Percentiles rank a stretch among this genome's conserved stretches.
Evolutionary conservation across 805 yeast genomes (phyloP).

Genomic region (Cyberlindnera galapagoensis): DNA sequence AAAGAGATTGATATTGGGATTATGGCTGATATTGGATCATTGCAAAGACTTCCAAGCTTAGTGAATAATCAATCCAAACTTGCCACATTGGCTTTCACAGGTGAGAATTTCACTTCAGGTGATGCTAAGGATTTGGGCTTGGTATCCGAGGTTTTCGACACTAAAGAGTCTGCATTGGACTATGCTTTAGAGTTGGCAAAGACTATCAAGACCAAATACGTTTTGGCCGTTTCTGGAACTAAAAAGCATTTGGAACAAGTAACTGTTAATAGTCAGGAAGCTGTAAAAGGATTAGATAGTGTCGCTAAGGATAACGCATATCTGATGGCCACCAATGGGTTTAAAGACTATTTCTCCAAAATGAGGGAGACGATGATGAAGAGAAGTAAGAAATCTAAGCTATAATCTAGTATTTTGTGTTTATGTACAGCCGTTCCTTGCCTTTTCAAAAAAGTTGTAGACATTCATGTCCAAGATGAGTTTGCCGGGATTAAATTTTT

Average conservation of each 20-base stretch:
- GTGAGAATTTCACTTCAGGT: conserved; percentile 44
- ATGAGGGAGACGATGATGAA: conserved; percentile 5
- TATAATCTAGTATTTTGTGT: no score
- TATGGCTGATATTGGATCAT: conserved; percentile 73
- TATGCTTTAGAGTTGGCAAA: conserved; percentile 42
- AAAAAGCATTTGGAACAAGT: conserved; percentile 44
- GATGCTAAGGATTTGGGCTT: conserved; percentile 54
- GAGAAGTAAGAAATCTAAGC: conserved; percentile 3
- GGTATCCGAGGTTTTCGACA: conserved; percentile 39
- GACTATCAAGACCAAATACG: conserved; percentile 38
- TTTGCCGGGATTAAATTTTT: no score
- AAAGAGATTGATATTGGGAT: conserved; percentile 70
- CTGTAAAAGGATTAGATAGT: conserved; percentile 39
- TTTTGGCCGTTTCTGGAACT: conserved; percentile 61
- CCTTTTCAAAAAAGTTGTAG: no score
- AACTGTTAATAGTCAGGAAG: conserved; percentile 31
- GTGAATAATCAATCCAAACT: conserved; percentile 51
- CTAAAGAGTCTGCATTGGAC: conserved; percentile 42
- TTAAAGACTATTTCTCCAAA: conserved; percentile 7
- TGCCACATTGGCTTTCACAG: conserved; percentile 57
- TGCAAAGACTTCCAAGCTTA: conserved; percentile 56
- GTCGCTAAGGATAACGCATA: conserved; percentile 48
- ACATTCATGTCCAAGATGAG: no score
- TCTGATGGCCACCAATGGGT: conserved; percentile 12
- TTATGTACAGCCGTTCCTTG: no score